Evolutionary conservation across 495 filamentous ascomycete species (phyloP), one percentile per base, ranked within the genome.

Genomic region (Penicillium manginii): DNA sequence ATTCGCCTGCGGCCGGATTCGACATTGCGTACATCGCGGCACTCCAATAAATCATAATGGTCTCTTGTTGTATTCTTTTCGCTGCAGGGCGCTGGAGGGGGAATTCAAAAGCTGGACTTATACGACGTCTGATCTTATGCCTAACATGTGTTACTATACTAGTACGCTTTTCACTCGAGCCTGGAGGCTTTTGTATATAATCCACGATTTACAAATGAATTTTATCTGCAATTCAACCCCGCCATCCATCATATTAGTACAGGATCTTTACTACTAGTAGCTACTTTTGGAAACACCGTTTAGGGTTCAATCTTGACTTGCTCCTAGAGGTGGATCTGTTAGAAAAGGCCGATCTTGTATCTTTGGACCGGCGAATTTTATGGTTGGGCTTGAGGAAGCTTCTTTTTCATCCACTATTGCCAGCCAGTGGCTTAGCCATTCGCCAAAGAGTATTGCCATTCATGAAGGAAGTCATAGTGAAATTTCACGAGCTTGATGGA

Each of bases 1-100:
- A 68, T 77, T 6, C 67, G 74, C 10, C 32, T 76, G 42, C 59
- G 71, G 9, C 64, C 70, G 12, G 65, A 74, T 52, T 55, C 68
- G 10, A 54, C 54, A 1, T 63, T 70, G 21, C 56, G 55, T 22
- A 12, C 18, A 10, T 11, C 21, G 26, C 46, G 15, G 0, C 56
- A 48, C 26, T 43, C 39, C 9, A 46, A 56, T 19, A 39, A 10
- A 12, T 67, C 32, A 61, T 47, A 19, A 47, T 26, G 3, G 18
- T 17, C 40, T 19, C 19, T 18, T 43, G n/a, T 43, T 43, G 17
- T 17, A 43, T 43, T 43, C 3, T 43, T 19, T 14, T 39, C 35
- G 6, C 12, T 39, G 35, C 15, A 12, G 15, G 35, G 35, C 12
- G 35, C 11, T 39, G 15, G 15, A n/a, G 4, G 6, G 12, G 35